Percentiles rank a stretch among this genome's conserved stretches.
These are phyloP conservation scores for thale cress (Arabidopsis thaliana) DNA, from an alignment of 345 rosid genomes.

Conservation along the genomic window TAIR10.1 NC_003075.7:198001-198500, in stretches of 20 bases:
- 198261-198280: conserved; percentile 18
- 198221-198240: conserved; percentile 42
- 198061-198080: conserved; percentile 39
- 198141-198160: conserved; percentile 30
- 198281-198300: conserved; percentile 22
- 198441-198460: conserved; percentile 39
- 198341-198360: conserved; percentile 39
- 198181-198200: conserved; percentile 40
- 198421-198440: conserved; percentile 38
- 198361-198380: conserved; percentile 41
- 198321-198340: conserved; percentile 34
- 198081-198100: conserved; percentile 44
- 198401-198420: conserved; percentile 11
- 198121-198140: conserved; percentile 21
- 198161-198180: conserved; percentile 30
- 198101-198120: conserved; percentile 25
- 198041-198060: conserved; percentile 29
- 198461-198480: conserved; percentile 19
- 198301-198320: conserved; percentile 39
- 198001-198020: conserved; percentile 65
- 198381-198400: conserved; percentile 36
- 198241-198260: conserved; percentile 40
- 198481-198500: conserved; percentile 29
- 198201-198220: conserved; percentile 41
- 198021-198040: conserved; percentile 67